Evolutionary conservation across 1,284 basidiomycete genomes (phyloP), one percentile per base, ranked within the genome.

Genomic region (Mycosarcoma mackinlayi): DNA sequence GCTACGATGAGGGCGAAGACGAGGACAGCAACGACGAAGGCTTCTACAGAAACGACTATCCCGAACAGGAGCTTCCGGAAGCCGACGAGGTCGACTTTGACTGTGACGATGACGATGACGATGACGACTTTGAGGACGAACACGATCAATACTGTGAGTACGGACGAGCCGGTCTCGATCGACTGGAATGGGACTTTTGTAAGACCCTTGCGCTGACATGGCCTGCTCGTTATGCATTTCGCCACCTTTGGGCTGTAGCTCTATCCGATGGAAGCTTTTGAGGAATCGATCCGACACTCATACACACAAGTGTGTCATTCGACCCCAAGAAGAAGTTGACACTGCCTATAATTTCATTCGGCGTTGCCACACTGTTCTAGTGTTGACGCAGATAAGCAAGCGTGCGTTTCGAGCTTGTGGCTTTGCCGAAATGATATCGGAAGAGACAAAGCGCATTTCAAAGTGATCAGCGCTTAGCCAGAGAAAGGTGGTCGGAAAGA

Each of bases 11-110:
- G n/a, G 78, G 75, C 5, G 76, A 76, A 42, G 76, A 80, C 39
- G 79, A 81, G 40, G 79, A 81, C 40, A 77, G 75, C 61, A 81
- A 81, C 54, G 78, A 79, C 45, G 79, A 81, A 54, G 79, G 73
- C n/a, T 81, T 73, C 44, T 81, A 80, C 54, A 34, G 73, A 6
- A 81, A 81, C 56, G 79, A 81, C 39, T 81, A 81, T 33, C 79
- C 79, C 4, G 79, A 79, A 30, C 62, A 71, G 19, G 79, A 81
- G 39, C 50, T 68, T 21, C 53, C 64, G 1, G 70, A 76, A 28
- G 74, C 73, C 2, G 74, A 77, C n/a, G 75, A 77, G 38, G 47
- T 68, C 14, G 68, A 69, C n/a, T 58, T 61, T 33, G 73, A 57
- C 34, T 59, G 50, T 9, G 68, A 66, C 24, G 70, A 63, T 14